phyloP scores from a whole-genome alignment of 345 rosid species.

The Gynandropsis gynandra region DNA sequence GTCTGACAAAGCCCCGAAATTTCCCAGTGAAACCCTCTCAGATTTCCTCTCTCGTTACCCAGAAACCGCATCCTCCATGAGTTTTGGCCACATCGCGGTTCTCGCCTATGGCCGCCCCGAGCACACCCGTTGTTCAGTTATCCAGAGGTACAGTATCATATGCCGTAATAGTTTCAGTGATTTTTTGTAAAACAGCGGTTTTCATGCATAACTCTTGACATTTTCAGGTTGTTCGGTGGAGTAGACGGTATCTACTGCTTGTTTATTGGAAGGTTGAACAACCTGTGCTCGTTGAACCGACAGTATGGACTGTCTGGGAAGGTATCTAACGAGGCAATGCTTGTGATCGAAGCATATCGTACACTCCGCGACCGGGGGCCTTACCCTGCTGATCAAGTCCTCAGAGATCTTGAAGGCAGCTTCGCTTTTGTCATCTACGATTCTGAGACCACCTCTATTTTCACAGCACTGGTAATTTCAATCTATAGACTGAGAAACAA shows the following conservation, averaged over 20 bases:
- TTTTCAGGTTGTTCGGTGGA: slow-evolving; percentile 76
- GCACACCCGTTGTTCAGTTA: slow-evolving; percentile 15
- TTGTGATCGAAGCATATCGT: slow-evolving; percentile 76
- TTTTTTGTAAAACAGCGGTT: too few relatives aligned
- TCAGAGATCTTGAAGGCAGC: slow-evolving; percentile 78
- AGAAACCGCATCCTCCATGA: slow-evolving; percentile 50
- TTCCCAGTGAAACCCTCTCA: slow-evolving; percentile 52
- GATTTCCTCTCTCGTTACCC: slow-evolving; percentile 56
- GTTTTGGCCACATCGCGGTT: slow-evolving; percentile 60
- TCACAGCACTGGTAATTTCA: slow-evolving; percentile 59
- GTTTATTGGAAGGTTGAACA: slow-evolving; percentile 67
- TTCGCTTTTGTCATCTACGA: slow-evolving; percentile 87
- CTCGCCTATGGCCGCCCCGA: slow-evolving; percentile 52
- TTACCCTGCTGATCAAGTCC: slow-evolving; percentile 88
- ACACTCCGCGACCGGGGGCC: slow-evolving; percentile 94
- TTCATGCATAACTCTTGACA: neutral
- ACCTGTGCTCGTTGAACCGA: slow-evolving; percentile 47
- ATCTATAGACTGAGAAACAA: too few relatives aligned
- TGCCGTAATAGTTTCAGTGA: neutral
- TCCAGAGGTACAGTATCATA: slow-evolving; percentile 43
- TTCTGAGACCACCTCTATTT: slow-evolving; percentile 56
- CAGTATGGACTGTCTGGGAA: slow-evolving; percentile 71
- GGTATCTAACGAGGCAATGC: slow-evolving; percentile 66
- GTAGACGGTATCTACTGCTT: slow-evolving; percentile 70
- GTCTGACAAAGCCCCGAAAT: slow-evolving; percentile 42